Percentiles rank a stretch among this genome's conserved stretches.
Conservation (phyloP, 805 yeast genomes). For the Phaffomyces antillensis region DNA sequence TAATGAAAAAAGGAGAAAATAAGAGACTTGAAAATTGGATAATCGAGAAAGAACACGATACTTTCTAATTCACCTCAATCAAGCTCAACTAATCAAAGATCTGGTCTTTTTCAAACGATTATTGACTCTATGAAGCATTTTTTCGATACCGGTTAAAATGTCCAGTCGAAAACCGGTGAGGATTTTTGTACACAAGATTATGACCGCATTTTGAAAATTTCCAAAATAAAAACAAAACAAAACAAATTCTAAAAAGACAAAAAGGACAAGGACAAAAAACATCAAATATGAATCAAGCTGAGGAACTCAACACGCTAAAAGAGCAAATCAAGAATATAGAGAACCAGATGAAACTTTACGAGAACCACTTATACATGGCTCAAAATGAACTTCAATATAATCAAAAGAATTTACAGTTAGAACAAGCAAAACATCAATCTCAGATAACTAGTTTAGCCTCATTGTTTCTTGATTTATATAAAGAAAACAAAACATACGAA, state of each 20-base stretch:
- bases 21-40: too few species aligned
- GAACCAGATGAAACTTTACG: constrained; percentile 17
- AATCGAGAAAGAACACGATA: too few species aligned
- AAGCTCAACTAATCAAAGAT: too few species aligned
- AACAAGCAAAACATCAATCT: constrained; percentile 18
- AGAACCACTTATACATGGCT: constrained; percentile 18
- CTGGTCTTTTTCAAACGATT: too few species aligned
- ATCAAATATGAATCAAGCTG: constrained; percentile 3
- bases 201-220: too few species aligned
- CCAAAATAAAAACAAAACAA: neutral
- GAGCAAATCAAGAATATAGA: constrained; percentile 22
- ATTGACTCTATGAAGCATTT: too few species aligned
- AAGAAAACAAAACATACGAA: constrained; percentile 20
- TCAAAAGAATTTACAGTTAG: constrained; percentile 20
- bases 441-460: constrained; percentile 20
- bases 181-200: too few species aligned
- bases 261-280: neutral
- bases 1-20: too few species aligned
- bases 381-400: constrained; percentile 20
- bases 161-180: too few species aligned
- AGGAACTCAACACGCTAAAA: constrained; percentile 18
- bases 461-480: constrained; percentile 18
- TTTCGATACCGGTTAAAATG: too few species aligned
- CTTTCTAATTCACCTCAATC: too few species aligned
- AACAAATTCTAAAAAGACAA: neutral